phyloP scores from a whole-genome alignment of 768 basidiomycete species.

The Lentinus tigrinus region DNA sequence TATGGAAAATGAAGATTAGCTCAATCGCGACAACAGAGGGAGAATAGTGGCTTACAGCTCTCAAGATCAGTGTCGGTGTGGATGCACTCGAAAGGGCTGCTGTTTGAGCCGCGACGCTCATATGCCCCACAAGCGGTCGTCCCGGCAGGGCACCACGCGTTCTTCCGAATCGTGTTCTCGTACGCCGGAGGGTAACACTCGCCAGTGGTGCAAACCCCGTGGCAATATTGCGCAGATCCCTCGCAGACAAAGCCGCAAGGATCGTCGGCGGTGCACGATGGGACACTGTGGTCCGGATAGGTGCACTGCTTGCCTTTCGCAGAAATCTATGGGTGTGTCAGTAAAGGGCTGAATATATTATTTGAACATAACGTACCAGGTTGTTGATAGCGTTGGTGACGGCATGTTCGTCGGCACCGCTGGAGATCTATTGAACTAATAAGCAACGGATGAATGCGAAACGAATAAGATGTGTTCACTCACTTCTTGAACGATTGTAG shows the following conservation, averaged over 20 bases:
- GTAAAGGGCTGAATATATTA: background rate
- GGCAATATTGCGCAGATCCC: conserved; percentile 42
- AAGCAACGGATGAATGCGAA: too few relatives aligned
- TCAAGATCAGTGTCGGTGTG: conserved; percentile 47
- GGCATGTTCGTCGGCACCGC: too few relatives aligned
- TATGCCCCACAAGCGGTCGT: conserved; percentile 43
- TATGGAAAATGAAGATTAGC: conserved; percentile 15
- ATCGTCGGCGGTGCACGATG: conserved; percentile 34
- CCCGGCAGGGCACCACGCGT: conserved; percentile 36
- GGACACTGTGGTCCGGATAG: conserved; percentile 41
- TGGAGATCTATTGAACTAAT: too few relatives aligned
- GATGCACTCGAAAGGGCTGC: conserved; percentile 47
- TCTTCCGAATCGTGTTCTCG: background rate
- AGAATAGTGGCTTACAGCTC: conserved; percentile 42
- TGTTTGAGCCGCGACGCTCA: conserved; percentile 27
- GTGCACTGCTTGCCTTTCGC: conserved; percentile 24
- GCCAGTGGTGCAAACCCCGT: conserved; percentile 39
- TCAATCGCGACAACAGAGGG: background rate
- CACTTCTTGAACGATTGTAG: too few relatives aligned
- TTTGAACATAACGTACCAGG: background rate
- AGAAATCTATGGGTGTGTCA: background rate
- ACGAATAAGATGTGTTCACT: too few relatives aligned
- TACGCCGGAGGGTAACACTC: conserved; percentile 20
- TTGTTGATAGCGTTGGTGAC: too few relatives aligned
- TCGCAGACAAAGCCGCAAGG: conserved; percentile 48